phyloP scores from a whole-genome alignment of 23 red algal genomes.

The Chondrus crispus region DNA sequence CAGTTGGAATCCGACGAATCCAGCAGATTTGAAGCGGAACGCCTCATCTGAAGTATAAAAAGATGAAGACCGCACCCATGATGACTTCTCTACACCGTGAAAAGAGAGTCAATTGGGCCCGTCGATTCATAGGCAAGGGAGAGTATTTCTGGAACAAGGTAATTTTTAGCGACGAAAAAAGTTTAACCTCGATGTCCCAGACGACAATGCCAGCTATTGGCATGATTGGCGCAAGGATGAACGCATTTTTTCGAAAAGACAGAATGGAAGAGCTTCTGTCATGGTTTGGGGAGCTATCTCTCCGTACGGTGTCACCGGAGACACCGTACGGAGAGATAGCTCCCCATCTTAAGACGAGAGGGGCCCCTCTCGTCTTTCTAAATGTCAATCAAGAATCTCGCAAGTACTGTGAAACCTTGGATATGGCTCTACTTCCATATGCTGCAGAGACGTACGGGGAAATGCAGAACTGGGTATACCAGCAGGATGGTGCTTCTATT shows the following conservation, averaged over 20 bases:
- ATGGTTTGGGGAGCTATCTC: background rate
- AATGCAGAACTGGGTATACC: background rate
- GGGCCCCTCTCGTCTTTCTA: background rate
- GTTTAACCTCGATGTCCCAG: conserved; percentile 15
- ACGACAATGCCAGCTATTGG: background rate
- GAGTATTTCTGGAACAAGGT: background rate
- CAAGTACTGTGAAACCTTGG: background rate
- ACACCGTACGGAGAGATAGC: no score
- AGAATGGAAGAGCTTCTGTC: background rate
- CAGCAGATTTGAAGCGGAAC: background rate
- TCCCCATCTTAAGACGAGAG: no score
- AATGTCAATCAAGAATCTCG: background rate
- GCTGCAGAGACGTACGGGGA: background rate
- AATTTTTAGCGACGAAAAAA: background rate
- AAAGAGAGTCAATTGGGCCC: background rate
- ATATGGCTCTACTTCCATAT: background rate
- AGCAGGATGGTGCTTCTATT: background rate
- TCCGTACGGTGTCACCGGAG: no score
- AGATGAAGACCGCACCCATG: background rate
- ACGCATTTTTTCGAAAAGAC: background rate
- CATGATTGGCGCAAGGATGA: background rate
- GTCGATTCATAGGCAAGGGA: background rate
- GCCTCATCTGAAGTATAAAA: background rate
- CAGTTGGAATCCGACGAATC: background rate
- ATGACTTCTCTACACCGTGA: background rate